Evolutionary conservation across 306 rosid species (phyloP), one percentile per base, ranked within the genome.

Genomic region (Albizia julibrissin): DNA sequence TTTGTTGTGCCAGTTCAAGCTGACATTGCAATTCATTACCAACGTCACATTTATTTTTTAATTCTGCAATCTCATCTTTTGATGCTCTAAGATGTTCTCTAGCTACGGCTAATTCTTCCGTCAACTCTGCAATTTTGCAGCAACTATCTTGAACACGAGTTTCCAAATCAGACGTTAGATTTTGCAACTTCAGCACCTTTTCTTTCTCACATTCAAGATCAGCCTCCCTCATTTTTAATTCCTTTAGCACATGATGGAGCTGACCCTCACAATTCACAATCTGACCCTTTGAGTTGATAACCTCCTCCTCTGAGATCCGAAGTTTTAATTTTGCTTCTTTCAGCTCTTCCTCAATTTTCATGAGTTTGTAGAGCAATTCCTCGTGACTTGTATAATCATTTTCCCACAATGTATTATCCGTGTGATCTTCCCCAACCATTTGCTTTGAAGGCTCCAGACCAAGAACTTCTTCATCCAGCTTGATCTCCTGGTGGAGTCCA

Each of bases 151-250:
- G 74, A 84, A 75, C 86, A 10, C 77, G 80, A 87, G 65, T 83
- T 83, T 87, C 88, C 84, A 88, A 84, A 52, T 84, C 84, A 44
- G 72, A 77, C 6, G 61, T 89, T 65, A 82, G 86, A 5, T 84
- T 77, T 76, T 87, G 82, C 80, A 89, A 82, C 76, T 87, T 86
- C 75, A 81, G n/a, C 29, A 82, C 87, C 77, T 50, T 88, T 75
- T 62, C 58, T 66, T 82, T 91, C 87, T 86, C 89, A 69, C 61
- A 52, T 78, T 79, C 83, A 65, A 89, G 86, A 29, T 89, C 89
- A 49, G 80, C 84, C 77, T 85, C 90, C 82, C 79, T 92, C 78
- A 24, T 43, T 72, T 80, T 46, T 66, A 86, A 66, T 73, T 84
- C 80, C 61, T 80, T 52, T 39, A 61, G 52, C 49, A 58, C 87